Evolutionary conservation across 352 stramenopile species (phyloP), one percentile per base, ranked within the genome.

Genomic region (Phytophthora pseudosyringae): DNA sequence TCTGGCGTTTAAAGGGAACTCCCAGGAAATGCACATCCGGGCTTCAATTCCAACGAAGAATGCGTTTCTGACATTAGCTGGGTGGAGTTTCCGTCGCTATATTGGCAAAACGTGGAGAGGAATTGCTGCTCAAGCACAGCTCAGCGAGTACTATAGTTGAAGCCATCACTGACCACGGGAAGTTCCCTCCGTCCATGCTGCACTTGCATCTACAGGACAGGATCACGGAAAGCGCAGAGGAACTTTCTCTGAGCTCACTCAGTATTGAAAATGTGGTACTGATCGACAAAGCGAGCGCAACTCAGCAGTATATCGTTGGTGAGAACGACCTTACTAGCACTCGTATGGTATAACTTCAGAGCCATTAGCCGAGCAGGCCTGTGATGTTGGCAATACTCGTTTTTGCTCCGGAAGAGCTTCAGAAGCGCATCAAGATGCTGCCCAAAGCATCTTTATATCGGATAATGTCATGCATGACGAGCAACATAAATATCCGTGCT

Each of bases 111-210:
- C 39, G n/a, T 26, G 39, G 32, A 18, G 38, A 52, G 7, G 13
- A 1, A 45, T 38, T 15, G 7, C 18, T 59, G 1, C 33, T 47
- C 3, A 31, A 59, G 16, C 41, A 54, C 11, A 21, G 32, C 8
- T 39, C 58, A 31, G 48, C 40, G 15, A 16, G 9, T 8, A 53
- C 50, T 8, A 40, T 31, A 39, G 18, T 25, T 1, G 58, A 66
- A 47, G 48, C 58, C 7, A 46, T 66, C 12, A 16, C 31, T 39
- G 49, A 66, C 38, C 32, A 21, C 5, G n/a, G 13, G 15, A 59
- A 66, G 10, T 66, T 59, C 16, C 58, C 58, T 47, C 58, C 47
- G 3, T 45, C 46, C 16, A 57, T 66, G 31, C 31, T 66, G 5
- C 48, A 29, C 5, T 21, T 65, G 6, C 29, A 58, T 15, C 25